Evolutionary conservation across 257 asterid species (phyloP).

Genomic region (Cordia subcordata): DNA sequence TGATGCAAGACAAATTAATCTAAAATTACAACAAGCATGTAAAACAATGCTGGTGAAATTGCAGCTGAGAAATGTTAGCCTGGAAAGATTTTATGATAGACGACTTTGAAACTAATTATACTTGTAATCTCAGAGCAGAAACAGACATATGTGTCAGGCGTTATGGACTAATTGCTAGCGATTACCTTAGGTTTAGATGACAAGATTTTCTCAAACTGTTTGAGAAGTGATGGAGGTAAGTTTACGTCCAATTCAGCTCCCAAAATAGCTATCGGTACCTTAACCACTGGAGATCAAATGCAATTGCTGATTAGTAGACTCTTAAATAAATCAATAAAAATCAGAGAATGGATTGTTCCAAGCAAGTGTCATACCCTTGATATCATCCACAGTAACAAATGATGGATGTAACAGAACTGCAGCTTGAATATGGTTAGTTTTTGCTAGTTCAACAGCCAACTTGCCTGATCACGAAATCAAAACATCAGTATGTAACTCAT

Average conservation of each 20-base stretch:
- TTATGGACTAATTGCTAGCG: too few relatives aligned
- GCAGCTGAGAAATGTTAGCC: too few relatives aligned
- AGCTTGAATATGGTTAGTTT: conserved; percentile 39
- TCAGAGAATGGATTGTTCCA: too few relatives aligned
- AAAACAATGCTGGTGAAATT: too few relatives aligned
- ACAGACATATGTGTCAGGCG: too few relatives aligned
- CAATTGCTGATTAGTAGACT: conserved; percentile 1
- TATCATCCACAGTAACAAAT: conserved; percentile 42
- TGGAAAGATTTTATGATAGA: too few relatives aligned
- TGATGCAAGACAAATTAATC: background rate
- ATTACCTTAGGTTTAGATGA: conserved; percentile 46
- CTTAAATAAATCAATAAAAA: too few relatives aligned
- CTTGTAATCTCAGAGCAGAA: too few relatives aligned
- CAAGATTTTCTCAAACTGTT: conserved; percentile 40
- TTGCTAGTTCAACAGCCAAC: conserved; percentile 42
- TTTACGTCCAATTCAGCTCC: conserved; percentile 50
- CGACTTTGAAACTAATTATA: background rate
- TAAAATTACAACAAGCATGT: background rate
- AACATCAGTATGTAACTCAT: background rate
- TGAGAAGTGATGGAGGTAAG: conserved; percentile 47
- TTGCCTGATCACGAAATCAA: conserved; percentile 38
- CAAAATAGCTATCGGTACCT: conserved; percentile 45
- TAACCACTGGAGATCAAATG: conserved; percentile 35
- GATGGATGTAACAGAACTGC: conserved; percentile 53
- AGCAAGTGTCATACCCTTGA: conserved; percentile 32